Evolutionary conservation across 2,329 filamentous ascomycete genomes (phyloP).

Genomic region (Xylariales sp.): DNA sequence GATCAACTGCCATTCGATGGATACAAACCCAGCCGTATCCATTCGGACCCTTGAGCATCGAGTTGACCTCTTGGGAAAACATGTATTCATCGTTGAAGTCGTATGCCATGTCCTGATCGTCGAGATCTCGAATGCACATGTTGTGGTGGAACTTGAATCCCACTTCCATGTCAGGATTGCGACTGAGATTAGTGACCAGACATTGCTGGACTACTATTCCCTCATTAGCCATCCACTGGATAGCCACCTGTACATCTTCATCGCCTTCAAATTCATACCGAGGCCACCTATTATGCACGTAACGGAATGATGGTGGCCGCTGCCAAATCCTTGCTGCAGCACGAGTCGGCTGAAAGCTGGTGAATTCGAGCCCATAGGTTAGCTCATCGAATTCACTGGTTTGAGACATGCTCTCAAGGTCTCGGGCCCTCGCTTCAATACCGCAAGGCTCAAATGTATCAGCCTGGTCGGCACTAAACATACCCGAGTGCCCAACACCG

Average conservation of each 20-base stretch:
- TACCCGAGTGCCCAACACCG: neutral
- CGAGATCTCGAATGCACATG: conserved; percentile 7
- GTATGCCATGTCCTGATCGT: neutral
- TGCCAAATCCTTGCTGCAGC: too few species aligned
- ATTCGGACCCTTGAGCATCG: too few species aligned
- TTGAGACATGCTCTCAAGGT: neutral
- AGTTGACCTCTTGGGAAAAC: too few species aligned
- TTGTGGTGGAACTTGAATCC: neutral
- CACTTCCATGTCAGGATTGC: neutral
- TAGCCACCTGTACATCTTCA: neutral
- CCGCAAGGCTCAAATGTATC: neutral
- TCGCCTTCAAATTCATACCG: neutral
- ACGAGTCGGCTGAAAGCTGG: neutral
- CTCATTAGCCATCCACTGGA: conserved; percentile 8
- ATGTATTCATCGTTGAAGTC: conserved; percentile 2
- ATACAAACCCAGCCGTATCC: neutral
- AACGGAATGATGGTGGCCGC: neutral
- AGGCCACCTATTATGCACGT: neutral
- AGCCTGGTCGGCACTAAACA: conserved; percentile 8
- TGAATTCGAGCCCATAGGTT: neutral
- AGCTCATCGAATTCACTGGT: neutral
- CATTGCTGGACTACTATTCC: conserved; percentile 6
- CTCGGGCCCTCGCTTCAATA: neutral
- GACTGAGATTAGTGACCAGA: neutral
- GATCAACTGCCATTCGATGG: neutral